A percentile compares a stretch with the other conserved stretches of the same genome.
phyloP scores from a whole-genome alignment of 805 yeast species.

The Kodamaea hsintzibuensis region DNA sequence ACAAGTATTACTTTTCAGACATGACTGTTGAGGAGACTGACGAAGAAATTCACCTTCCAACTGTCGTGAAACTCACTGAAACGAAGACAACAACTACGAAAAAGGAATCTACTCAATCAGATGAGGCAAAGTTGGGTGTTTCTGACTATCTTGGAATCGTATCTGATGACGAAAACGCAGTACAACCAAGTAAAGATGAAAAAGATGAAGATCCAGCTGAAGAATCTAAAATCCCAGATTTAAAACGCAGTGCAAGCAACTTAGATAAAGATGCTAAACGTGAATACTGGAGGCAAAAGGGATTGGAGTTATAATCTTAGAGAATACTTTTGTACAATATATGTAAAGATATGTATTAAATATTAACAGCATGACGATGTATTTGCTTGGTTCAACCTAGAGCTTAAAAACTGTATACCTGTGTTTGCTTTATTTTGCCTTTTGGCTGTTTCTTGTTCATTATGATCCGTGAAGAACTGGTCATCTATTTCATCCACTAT shows the following conservation, averaged over 20 bases:
- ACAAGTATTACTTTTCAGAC: constrained; percentile 45
- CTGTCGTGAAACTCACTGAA: constrained; percentile 10
- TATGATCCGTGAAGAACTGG: constrained; percentile 27
- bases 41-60: constrained; percentile 11
- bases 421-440: constrained; percentile 2
- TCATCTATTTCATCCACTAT: constrained; percentile 33
- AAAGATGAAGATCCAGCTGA: constrained; percentile 5
- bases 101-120: constrained; percentile 7
- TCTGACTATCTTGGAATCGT: constrained; percentile 12
- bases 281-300: constrained; percentile 45
- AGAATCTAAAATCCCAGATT: neutral
- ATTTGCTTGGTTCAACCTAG: neutral
- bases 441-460: constrained; percentile 8
- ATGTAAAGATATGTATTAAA: neutral
- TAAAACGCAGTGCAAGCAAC: constrained; percentile 8
- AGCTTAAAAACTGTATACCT: constrained; percentile 5
- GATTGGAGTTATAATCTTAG: constrained; percentile 29
- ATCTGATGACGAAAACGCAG: constrained; percentile 4
- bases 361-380: constrained; percentile 4
- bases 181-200: neutral
- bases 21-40: constrained; percentile 39
- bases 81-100: neutral
- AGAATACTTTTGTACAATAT: constrained; percentile 1
- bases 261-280: constrained; percentile 37
- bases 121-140: constrained; percentile 7